Base-by-base conservation (phyloP, 1,284 basidiomycete genomes). In the Sanghuangporus sanghuang region DNA sequence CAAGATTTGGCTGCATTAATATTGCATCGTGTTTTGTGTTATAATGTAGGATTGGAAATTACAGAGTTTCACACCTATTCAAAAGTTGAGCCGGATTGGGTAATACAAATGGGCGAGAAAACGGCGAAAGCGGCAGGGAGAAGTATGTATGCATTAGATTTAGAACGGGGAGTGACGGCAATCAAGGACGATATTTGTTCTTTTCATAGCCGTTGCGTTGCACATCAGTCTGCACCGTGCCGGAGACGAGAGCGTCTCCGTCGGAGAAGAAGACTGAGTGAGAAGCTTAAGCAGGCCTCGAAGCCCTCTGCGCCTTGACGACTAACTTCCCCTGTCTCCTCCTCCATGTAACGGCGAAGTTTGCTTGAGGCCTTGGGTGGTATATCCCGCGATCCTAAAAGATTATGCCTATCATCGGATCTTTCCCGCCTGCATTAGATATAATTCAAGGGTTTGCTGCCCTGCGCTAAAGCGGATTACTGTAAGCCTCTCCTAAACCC, bases 351-450 rank as follows among this genome's bases (percentile, higher is more conserved):
- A 21, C n/a, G 32, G 32, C 32, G 21, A 36, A 44, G 4, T 16
- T 5, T 32, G 27, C 40, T 21, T 27, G 16, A n/a, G 36, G 56
- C 27, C 18, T 21, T 6, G 9, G 6, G 39, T 61, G 21, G n/a
- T 53, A 38, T 40, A 32, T 14, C 35, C 46, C 57, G 57, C 59
- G 59, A 53, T 40, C 35, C 59, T 60, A 27, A n/a, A 18, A 12
- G 44, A 44, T n/a, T 53, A 52, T 53, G 57, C 39, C 32, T 60
- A 49, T 53, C 46, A 27, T 53, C 63, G 63, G 63, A 64, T 64
- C 63, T 64, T 64, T 64, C 63, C 63, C 39, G 38, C 35, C 42
- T 61, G 53, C 62, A 53, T 63, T 59, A 46, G 62, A 63, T 57
- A 62, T 63, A 63, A 50, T 59, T 58, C 42, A 62, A 55, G 53